phyloP scores from a whole-genome alignment of 306 rosid species.

The Vigna mungo region DNA sequence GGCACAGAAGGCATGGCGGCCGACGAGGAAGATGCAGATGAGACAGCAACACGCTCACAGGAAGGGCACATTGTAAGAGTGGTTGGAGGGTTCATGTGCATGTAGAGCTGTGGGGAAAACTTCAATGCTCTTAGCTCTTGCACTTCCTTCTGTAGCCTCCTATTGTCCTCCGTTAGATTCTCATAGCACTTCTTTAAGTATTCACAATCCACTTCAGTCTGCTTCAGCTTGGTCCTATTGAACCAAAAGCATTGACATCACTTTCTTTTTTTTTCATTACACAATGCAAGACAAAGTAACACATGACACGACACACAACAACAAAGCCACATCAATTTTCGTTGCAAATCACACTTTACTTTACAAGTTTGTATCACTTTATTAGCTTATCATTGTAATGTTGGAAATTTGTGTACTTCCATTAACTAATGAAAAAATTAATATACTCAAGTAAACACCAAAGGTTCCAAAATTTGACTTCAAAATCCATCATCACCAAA shows the following conservation, averaged over 20 bases:
- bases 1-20: constrained; percentile 37
- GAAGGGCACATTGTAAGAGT: constrained; percentile 98
- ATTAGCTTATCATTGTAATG: background rate
- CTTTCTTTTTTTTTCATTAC: background rate
- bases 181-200: constrained; percentile 84
- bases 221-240: constrained; percentile 94
- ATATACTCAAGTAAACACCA: background rate
- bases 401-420: background rate
- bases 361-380: background rate
- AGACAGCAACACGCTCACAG: constrained; percentile 77
- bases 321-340: constrained; percentile 7
- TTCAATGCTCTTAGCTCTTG: constrained; percentile 93
- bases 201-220: constrained; percentile 94
- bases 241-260: constrained; percentile 8
- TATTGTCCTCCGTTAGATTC: constrained; percentile 83
- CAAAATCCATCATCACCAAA: constrained; percentile 1
- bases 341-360: background rate
- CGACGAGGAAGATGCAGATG: constrained; percentile 59
- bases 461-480: constrained; percentile 22
- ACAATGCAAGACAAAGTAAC: constrained; percentile 3
- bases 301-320: background rate
- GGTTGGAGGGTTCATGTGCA: constrained; percentile 95
- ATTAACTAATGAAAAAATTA: constrained; percentile 4
- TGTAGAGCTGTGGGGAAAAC: constrained; percentile 85
- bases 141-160: constrained; percentile 87